Evolutionary conservation across 345 rosid species (phyloP), one percentile per base, ranked within the genome.

Genomic region (Citrus unshiu): DNA sequence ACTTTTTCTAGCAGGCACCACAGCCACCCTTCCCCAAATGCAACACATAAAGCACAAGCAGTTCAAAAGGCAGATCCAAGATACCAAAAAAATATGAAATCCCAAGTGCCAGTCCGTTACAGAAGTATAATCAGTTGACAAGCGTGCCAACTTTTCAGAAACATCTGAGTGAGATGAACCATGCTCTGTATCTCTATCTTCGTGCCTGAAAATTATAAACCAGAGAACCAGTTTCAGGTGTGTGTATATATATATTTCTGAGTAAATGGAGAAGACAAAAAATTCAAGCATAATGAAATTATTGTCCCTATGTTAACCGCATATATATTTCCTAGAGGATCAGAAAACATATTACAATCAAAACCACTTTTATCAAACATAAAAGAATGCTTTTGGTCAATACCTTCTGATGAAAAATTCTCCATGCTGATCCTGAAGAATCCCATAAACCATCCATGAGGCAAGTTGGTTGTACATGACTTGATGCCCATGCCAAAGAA

Each of bases 401-500:
- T 84, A 94, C 99, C 97, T 92, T 87, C 89, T 83, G 59, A 94
- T 89, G 81, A 93, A 92, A 87, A 95, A 94, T 83, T 95, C 99
- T 76, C 86, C 90, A 85, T 93, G 93, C 81, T 92, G 94, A 83
- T 93, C 99, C 84, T 95, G 99, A 81, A 92, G 94, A 86, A 95
- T 93, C 78, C 99, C 99, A 85, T 93, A 94, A 71, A 95, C 91
- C 95, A 92, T 90, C 99, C 98, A 93, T 74, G 98, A 89, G 0
- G 97, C 97, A 75, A 95, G 98, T 78, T 94, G 99, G 85, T 90
- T 92, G 82, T 92, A 93, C 92, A 95, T 83, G 78, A 95, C 97
- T 80, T 94, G 99, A 84, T 94, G 98, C 73, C 97, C 98, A 69
- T 95, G 97, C 99, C 99, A 95, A 85, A 92, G 95, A 85, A 95